phyloP scores from a whole-genome alignment of 2,329 filamentous ascomycete genomes.

The Pseudogymnoascus sp. region DNA sequence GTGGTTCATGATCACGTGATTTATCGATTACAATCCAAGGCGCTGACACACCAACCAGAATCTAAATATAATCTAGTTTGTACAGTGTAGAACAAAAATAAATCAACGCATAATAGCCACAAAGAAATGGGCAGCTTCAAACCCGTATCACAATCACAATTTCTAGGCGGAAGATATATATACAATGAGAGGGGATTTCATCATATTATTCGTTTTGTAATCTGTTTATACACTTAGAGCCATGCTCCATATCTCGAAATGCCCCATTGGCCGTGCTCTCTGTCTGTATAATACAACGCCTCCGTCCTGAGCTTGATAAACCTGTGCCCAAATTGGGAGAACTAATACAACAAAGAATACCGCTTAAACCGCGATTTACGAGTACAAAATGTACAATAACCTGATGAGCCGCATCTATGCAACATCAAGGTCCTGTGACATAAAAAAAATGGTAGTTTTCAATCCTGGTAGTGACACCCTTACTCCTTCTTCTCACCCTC shows the following conservation, averaged over 20 bases:
- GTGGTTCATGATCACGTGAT: neutral
- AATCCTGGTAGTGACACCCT: conserved; percentile 26
- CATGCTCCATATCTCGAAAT: conserved; percentile 8
- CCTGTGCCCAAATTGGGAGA: conserved; percentile 15
- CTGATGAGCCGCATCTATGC: conserved; percentile 27
- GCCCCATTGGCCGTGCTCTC: neutral
- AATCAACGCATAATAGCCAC: neutral
- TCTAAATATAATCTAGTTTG: neutral
- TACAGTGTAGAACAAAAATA: neutral
- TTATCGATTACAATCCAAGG: neutral
- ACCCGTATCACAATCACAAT: neutral
- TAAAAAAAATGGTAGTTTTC: conserved; percentile 18
- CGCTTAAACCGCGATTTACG: conserved; percentile 28
- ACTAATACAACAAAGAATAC: conserved; percentile 28
- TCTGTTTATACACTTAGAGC: conserved; percentile 31
- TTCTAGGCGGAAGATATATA: neutral
- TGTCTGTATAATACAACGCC: conserved; percentile 8
- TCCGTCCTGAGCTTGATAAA: conserved; percentile 26
- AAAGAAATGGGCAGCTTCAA: neutral
- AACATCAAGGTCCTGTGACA: conserved; percentile 23
- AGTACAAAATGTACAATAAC: conserved; percentile 27
- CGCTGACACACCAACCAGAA: neutral
- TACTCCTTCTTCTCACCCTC: conserved; percentile 65
- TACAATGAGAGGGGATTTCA: conserved; percentile 47
- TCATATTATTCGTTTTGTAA: conserved; percentile 42